Conservation (phyloP, 371 early-diverging fungal species). For the Lichtheimia corymbifera region DNA sequence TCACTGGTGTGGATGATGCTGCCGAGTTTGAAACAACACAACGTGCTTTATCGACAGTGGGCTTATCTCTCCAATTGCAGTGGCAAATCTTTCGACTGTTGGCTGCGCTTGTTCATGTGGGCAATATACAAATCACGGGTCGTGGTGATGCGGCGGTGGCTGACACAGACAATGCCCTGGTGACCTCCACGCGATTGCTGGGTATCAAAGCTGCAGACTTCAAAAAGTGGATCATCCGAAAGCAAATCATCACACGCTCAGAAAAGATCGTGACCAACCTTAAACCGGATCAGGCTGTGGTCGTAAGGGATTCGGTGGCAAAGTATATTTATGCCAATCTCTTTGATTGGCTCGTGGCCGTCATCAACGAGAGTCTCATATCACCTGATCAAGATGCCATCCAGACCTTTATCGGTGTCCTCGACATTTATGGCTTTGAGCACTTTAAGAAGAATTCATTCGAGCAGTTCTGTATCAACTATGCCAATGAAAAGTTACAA, state of each 20-base stretch:
- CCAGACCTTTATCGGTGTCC: constrained; percentile 82
- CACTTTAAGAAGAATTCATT: constrained; percentile 96
- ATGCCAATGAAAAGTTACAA: constrained; percentile 94
- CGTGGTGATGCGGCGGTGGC: constrained; percentile 63
- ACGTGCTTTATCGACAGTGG: constrained; percentile 80
- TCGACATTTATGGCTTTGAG: constrained; percentile 94
- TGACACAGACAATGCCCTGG: constrained; percentile 67
- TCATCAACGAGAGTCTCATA: constrained; percentile 74
- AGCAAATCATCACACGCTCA: constrained; percentile 79
- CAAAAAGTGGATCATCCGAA: constrained; percentile 84
- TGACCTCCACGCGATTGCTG: constrained; percentile 62
- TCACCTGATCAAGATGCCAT: constrained; percentile 43
- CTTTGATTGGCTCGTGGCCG: constrained; percentile 88
- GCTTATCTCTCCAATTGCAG: constrained; percentile 75
- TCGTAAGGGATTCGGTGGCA: constrained; percentile 86
- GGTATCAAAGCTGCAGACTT: constrained; percentile 70
- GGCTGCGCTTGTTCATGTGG: constrained; percentile 86
- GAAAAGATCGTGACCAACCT: constrained; percentile 83
- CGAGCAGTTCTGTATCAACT: constrained; percentile 98
- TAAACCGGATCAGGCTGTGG: constrained; percentile 67
- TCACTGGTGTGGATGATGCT: constrained; percentile 83
- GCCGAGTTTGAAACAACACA: constrained; percentile 83
- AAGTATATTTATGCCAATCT: constrained; percentile 88
- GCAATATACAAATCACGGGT: constrained; percentile 80
- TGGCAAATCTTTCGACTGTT: constrained; percentile 83